Base-by-base conservation (phyloP, 2,329 filamentous ascomycete genomes). In the Bipolaris cookei region DNA sequence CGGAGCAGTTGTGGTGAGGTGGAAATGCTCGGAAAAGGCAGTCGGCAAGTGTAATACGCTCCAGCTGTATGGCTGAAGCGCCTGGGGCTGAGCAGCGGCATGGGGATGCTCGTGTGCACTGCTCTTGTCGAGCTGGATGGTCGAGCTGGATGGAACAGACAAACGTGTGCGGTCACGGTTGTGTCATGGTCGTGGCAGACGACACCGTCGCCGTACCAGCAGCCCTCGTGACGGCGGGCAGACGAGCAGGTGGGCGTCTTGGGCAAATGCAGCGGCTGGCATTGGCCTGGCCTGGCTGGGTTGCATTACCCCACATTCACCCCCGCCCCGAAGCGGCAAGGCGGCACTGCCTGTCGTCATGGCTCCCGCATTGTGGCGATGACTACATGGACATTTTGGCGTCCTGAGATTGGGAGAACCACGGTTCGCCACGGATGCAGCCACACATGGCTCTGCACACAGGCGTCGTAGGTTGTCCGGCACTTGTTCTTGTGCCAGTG, bases 291-390 rank as follows among this genome's bases (percentile, higher is more conserved):
- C 25, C 3, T 1, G 25, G 37, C 21, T 23, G 38, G 10, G 28
- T 4, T 30, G 28, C 28, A 30, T 21, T 62, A 60, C 57, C 59
- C 59, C 59, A 62, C 59, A 62, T 46, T 42, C 42, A 56, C 34
- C 38, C n/a, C 23, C 57, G 47, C 54, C 61, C 59, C 59, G 58
- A 68, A 62, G 61, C 58, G 65, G 65, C 45, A 45, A 58, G 58
- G 56, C 61, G 56, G 59, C 52, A 59, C 59, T 16, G 43, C 45
- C 21, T 61, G 57, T 59, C 59, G 66, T 66, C 66, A 66, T 65
- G 43, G 42, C 28, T 30, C 28, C 28, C 28, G 28, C 28, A 30
- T 30, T 13, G 2, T 23, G 3, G 20, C 20, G 11, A 41, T 41
- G 18, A 20, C n/a, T 41, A n/a, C 20, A 28, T 28, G 7, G 25